phyloP scores from a whole-genome alignment of 495 filamentous ascomycete species.

The Lophiotrema nucula region DNA sequence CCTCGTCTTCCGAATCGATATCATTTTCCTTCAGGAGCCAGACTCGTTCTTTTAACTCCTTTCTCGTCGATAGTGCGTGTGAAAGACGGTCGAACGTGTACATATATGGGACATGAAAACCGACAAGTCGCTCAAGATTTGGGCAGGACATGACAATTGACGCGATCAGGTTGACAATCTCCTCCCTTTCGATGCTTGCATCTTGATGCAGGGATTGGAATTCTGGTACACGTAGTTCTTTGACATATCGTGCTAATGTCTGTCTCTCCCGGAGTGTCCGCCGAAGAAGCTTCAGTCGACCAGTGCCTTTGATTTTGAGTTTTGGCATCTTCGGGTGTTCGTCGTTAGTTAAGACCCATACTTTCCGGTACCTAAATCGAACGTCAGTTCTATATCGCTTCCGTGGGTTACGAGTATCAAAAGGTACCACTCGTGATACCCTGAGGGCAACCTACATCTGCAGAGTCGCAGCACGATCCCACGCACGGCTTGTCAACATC shows the following conservation, averaged over 20 bases:
- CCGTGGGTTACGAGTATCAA: neutral
- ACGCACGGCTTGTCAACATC: slow-evolving; percentile 63
- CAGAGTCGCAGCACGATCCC: slow-evolving; percentile 64
- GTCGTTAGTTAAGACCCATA: slow-evolving; percentile 69
- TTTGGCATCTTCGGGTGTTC: slow-evolving; percentile 61
- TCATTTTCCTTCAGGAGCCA: slow-evolving; percentile 65
- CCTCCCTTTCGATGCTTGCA: slow-evolving; percentile 51
- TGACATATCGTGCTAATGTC: slow-evolving; percentile 69
- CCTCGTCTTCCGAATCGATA: slow-evolving; percentile 24
- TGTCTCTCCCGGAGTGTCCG: slow-evolving; percentile 71
- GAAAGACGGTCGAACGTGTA: slow-evolving; percentile 73
- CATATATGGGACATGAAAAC: slow-evolving; percentile 67
- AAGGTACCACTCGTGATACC: no score
- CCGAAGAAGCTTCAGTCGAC: slow-evolving; percentile 70
- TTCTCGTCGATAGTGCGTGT: slow-evolving; percentile 74
- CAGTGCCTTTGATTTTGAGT: slow-evolving; percentile 63
- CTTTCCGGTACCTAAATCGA: slow-evolving; percentile 61
- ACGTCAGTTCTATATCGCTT: neutral
- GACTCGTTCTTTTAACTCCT: slow-evolving; percentile 70
- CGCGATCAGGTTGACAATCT: slow-evolving; percentile 70
- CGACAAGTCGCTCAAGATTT: slow-evolving; percentile 73
- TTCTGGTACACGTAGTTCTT: slow-evolving; percentile 70
- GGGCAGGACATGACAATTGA: slow-evolving; percentile 85
- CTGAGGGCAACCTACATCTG: slow-evolving; percentile 62
- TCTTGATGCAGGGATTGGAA: slow-evolving; percentile 46